Conservation (phyloP, 805 yeast genomes). For the Yamadazyma insecticola region DNA sequence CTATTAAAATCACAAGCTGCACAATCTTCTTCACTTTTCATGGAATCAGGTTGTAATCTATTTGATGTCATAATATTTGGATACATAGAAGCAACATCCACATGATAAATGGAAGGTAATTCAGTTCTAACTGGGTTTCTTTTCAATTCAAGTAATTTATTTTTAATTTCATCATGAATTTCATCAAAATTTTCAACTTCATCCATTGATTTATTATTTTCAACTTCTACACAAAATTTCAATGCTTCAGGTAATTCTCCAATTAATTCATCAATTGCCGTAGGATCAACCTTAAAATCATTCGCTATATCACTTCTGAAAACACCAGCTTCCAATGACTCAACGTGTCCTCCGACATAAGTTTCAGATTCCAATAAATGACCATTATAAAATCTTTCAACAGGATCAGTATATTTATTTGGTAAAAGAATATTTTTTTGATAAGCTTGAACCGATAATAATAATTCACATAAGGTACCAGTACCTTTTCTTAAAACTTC, state of each 20-base stretch:
- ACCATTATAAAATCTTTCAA: slow-evolving; percentile 93
- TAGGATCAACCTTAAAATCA: slow-evolving; percentile 73
- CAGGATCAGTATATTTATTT: slow-evolving; percentile 88
- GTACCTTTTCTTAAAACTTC: slow-evolving; percentile 96
- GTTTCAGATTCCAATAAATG: slow-evolving; percentile 93
- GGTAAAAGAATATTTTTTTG: slow-evolving; percentile 74
- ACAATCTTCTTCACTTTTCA: slow-evolving; percentile 92
- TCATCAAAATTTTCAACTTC: slow-evolving; percentile 81
- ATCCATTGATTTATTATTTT: slow-evolving; percentile 64
- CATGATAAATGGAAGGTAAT: slow-evolving; percentile 87
- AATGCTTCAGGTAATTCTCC: slow-evolving; percentile 71
- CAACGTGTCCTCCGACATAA: slow-evolving; percentile 98
- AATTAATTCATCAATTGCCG: slow-evolving; percentile 75
- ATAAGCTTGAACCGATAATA: slow-evolving; percentile 94
- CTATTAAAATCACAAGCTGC: slow-evolving; percentile 96
- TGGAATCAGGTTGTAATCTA: slow-evolving; percentile 95
- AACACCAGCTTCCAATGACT: slow-evolving; percentile 96
- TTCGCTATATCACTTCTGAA: slow-evolving; percentile 82
- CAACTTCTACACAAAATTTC: slow-evolving; percentile 79
- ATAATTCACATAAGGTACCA: slow-evolving; percentile 97
- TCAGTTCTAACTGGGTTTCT: slow-evolving; percentile 64
- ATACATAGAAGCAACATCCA: slow-evolving; percentile 99
- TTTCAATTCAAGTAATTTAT: slow-evolving; percentile 53
- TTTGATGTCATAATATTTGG: slow-evolving; percentile 98
- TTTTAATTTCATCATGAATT: slow-evolving; percentile 54